A percentile compares a stretch with the other conserved stretches of the same genome.
These are phyloP conservation scores for Candida anglica DNA, from an alignment of 805 yeast genomes.

Conservation along the genomic window DNA sequence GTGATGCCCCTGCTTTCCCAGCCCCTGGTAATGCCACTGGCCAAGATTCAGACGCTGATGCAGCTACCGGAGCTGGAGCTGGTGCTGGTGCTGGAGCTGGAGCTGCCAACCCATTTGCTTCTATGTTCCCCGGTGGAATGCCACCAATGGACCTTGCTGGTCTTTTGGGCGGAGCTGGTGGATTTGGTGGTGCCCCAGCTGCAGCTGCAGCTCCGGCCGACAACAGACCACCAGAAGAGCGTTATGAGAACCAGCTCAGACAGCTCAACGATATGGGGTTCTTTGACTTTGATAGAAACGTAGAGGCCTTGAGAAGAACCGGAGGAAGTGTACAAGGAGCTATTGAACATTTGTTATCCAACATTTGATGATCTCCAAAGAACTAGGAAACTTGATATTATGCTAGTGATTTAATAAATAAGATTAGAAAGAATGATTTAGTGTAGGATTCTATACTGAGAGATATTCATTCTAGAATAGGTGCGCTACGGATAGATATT, in stretches of 20 bases:
- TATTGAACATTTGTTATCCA: conserved; percentile 66
- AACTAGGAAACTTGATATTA: background rate
- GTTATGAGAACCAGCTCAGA: conserved; percentile 39
- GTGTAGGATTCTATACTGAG: no score
- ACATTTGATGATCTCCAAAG: conserved; percentile 6
- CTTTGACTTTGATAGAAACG: conserved; percentile 87
- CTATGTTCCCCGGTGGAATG: conserved; percentile 30
- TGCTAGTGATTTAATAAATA: no score
- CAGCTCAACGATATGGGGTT: conserved; percentile 58
- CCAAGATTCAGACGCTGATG: conserved; percentile 17
- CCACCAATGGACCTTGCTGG: conserved; percentile 52
- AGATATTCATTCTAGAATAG: no score
- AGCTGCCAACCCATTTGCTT: conserved; percentile 36
- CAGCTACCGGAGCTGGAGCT: conserved; percentile 16
- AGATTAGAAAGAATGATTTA: no score
- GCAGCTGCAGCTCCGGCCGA: conserved; percentile 31
- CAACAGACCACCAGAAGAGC: conserved; percentile 43
- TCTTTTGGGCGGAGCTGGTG: conserved; percentile 43
- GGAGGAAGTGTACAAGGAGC: conserved; percentile 99
- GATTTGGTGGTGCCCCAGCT: conserved; percentile 21
- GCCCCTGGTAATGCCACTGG: conserved; percentile 25
- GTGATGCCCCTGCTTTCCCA: conserved; percentile 22
- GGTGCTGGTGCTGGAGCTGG: conserved; percentile 11
- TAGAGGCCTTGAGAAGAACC: conserved; percentile 85
- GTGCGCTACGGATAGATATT: no score